Evolutionary conservation across 495 filamentous ascomycete species (phyloP), one percentile per base, ranked within the genome.

Genomic region (Daldinia vernicosa): DNA sequence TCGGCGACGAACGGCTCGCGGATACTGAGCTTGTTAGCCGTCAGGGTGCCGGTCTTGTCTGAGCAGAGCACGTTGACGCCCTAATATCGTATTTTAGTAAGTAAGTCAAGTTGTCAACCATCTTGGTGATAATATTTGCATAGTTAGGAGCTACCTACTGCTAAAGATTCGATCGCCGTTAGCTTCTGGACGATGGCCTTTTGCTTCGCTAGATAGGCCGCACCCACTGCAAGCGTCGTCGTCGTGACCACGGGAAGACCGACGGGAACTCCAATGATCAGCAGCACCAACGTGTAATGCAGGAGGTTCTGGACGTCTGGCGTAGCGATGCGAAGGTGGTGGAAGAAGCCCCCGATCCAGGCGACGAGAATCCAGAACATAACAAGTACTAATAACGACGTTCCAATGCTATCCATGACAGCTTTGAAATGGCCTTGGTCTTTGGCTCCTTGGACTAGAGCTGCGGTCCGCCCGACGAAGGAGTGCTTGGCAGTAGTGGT

Each of bases 161-260:
- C 94, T 66, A 97, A 84, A 8, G 94, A 97, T 81, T 97, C 94
- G 70, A 97, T 97, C 57, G 94, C 94, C 39, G 92, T 94, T 63
- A 97, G 86, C 82, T 97, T 97, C 83, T 97, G 94, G 75, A 97
- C 94, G 75, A 97, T 97, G 15, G 94, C 94, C 80, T 96, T 93
- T 83, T 96, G 94, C 82, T 92, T 94, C 52, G 94, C 94, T 69
- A 97, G 84, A 79, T 96, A 97, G 40, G 92, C 93, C 71, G 94
- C 94, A 79, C 94, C 94, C 70, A 97, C 94, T 77, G 94, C 93
- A 90, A 97, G 93, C 57, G 94, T 97, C 54, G 94, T 97, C 52
- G 94, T 97, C 55, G 94, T 94, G 74, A 97, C 94, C 60, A 94
- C 94, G 19, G 94, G 94, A 43, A 97, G 92, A 91, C 94, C 94